phyloP scores from a whole-genome alignment of 805 yeast species.

The Cyberlindnera japonica region DNA sequence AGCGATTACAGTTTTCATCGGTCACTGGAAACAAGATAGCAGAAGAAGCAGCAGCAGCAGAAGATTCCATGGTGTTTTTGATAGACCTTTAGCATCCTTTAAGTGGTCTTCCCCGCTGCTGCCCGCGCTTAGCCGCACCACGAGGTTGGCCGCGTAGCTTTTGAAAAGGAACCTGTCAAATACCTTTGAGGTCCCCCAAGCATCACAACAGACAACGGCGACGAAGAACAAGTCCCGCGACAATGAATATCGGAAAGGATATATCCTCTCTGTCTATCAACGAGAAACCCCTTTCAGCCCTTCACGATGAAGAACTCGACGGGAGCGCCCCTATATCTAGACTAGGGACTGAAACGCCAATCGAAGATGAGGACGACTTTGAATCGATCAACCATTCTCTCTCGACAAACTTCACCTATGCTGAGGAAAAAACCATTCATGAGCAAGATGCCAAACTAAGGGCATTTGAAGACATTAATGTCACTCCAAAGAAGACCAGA shows the following conservation, averaged over 20 bases:
- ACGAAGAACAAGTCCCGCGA: no score
- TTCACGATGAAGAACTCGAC: background rate
- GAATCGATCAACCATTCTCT: constrained; percentile 21
- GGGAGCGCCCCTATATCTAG: background rate
- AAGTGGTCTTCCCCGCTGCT: no score
- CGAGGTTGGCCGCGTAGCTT: no score
- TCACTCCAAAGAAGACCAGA: constrained; percentile 34
- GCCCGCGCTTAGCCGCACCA: no score
- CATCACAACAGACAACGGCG: no score
- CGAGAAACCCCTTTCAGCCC: background rate
- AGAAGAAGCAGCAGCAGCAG: no score
- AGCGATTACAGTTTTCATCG: no score
- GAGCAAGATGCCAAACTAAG: constrained; percentile 65
- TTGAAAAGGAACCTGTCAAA: no score
- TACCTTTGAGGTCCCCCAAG: no score
- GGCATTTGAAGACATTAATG: constrained; percentile 42
- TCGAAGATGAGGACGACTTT: constrained; percentile 21
- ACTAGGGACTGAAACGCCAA: background rate
- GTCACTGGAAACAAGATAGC: no score
- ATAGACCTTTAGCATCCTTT: no score
- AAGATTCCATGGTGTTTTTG: no score
- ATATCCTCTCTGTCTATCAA: background rate
- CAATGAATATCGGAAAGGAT: background rate
- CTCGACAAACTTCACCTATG: constrained; percentile 58
- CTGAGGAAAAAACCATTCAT: constrained; percentile 59